A percentile compares a stretch with the other conserved stretches of the same genome.
Conservation (phyloP, 1,139 yeast species). For the Debaryomyces psychrophilus region DNA sequence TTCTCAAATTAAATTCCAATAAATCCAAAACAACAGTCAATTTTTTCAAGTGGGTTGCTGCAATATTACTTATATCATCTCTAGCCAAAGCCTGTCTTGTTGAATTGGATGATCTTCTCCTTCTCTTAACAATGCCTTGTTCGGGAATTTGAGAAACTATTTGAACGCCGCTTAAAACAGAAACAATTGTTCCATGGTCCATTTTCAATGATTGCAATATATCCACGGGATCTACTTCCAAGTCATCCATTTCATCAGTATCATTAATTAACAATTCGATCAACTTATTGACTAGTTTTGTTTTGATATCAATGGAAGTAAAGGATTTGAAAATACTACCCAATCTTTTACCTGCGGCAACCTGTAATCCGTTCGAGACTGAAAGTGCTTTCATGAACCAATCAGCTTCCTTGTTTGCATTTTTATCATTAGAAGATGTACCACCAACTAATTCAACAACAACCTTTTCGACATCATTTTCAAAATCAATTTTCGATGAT, state of each 20-base stretch:
- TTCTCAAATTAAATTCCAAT: slow-evolving; percentile 54
- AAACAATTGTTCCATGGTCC: slow-evolving; percentile 49
- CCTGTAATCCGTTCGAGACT: slow-evolving; percentile 42
- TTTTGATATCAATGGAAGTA: slow-evolving; percentile 56
- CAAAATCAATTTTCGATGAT: slow-evolving; percentile 49
- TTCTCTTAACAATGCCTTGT: slow-evolving; percentile 60
- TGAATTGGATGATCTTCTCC: slow-evolving; percentile 80
- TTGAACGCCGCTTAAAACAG: slow-evolving; percentile 54
- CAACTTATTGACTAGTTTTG: slow-evolving; percentile 58
- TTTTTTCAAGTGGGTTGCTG: slow-evolving; percentile 76
- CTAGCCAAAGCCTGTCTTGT: slow-evolving; percentile 76
- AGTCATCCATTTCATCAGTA: slow-evolving; percentile 18
- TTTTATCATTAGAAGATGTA: slow-evolving; percentile 48
- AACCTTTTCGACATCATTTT: slow-evolving; percentile 55
- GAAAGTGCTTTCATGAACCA: slow-evolving; percentile 58
- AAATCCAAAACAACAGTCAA: slow-evolving; percentile 81
- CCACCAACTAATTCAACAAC: slow-evolving; percentile 60
- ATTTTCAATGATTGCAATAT: slow-evolving; percentile 53
- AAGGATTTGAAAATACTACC: slow-evolving; percentile 55
- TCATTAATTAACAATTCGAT: slow-evolving; percentile 57
- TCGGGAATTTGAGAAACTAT: slow-evolving; percentile 47
- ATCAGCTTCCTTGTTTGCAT: slow-evolving; percentile 52
- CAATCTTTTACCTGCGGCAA: slow-evolving; percentile 61
- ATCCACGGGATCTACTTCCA: slow-evolving; percentile 55
- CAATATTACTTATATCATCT: slow-evolving; percentile 69